Percentiles rank a stretch among this genome's conserved stretches.
These are phyloP conservation scores for Lactifluus echinatus DNA, from an alignment of 768 basidiomycete species.

Conservation along the genomic window DNA sequence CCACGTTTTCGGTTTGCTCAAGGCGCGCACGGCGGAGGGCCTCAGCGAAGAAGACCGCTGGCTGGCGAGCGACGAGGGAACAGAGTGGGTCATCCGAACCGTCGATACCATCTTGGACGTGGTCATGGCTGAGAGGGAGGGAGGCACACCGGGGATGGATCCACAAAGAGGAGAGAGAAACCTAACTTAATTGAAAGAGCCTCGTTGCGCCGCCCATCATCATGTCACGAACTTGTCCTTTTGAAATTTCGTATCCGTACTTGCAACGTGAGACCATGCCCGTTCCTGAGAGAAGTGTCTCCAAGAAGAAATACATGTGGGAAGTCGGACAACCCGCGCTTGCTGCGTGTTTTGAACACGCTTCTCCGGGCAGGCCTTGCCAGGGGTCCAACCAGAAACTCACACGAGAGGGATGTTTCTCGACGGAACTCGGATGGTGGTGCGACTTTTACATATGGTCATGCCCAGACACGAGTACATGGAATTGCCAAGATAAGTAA, in stretches of 20 bases:
- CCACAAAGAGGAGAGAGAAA: constrained; percentile 32
- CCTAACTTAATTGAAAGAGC: constrained; percentile 55
- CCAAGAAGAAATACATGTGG: constrained; percentile 8
- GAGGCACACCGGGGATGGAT: too few species aligned
- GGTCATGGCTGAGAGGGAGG: constrained; percentile 37
- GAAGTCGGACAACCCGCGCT: constrained; percentile 7
- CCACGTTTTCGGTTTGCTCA: constrained; percentile 86
- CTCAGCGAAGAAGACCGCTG: constrained; percentile 66
- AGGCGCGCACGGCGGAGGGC: constrained; percentile 56
- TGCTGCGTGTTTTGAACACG: constrained; percentile 14
- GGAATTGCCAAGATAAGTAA: constrained; percentile 21
- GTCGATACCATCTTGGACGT: constrained; percentile 76
- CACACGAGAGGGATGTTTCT: constrained; percentile 11
- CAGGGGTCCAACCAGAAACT: constrained; percentile 11
- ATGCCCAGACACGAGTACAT: constrained; percentile 13
- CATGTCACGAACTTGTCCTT: background rate
- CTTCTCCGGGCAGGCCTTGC: constrained; percentile 13
- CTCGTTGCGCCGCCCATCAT: background rate
- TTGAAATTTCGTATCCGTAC: constrained; percentile 8
- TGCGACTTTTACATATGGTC: constrained; percentile 18
- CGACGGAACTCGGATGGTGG: constrained; percentile 16
- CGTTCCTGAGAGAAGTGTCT: constrained; percentile 11
- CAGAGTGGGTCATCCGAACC: constrained; percentile 80
- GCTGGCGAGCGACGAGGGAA: constrained; percentile 78
- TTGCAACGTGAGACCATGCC: background rate